A percentile compares a stretch with the other conserved stretches of the same genome.
Evolutionary conservation across 2,329 filamentous ascomycete genomes (phyloP).

Genomic region (Colletotrichum gigasporum): DNA sequence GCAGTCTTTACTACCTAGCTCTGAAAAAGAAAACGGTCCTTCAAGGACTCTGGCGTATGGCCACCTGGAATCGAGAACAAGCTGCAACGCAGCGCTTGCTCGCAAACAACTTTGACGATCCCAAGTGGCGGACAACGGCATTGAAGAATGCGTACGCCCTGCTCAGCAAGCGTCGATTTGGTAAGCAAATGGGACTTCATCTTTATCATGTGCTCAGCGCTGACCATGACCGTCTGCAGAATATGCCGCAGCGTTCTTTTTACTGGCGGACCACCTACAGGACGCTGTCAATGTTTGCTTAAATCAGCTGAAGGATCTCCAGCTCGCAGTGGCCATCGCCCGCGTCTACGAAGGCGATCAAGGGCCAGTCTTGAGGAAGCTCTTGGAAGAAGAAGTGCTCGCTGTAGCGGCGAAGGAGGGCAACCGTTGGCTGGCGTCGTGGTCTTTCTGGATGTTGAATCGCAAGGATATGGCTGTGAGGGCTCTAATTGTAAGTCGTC

Average conservation of each 20-base stretch:
- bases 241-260: conserved; percentile 95
- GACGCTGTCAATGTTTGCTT: conserved; percentile 89
- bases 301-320: conserved; percentile 87
- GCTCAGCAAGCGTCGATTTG: conserved; percentile 88
- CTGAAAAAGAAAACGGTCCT: conserved; percentile 90
- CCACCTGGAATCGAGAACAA: conserved; percentile 89
- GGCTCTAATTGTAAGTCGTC: conserved; percentile 74
- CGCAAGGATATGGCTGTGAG: conserved; percentile 86
- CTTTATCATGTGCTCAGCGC: not conserved
- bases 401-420: conserved; percentile 80
- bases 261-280: conserved; percentile 84
- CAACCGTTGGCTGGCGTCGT: conserved; percentile 93
- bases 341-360: conserved; percentile 89
- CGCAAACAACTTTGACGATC: conserved; percentile 89
- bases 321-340: conserved; percentile 88
- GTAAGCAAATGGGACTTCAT: conserved; percentile 52
- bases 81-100: conserved; percentile 80
- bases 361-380: conserved; percentile 74
- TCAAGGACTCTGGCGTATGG: conserved; percentile 94
- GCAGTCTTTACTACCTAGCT: conserved; percentile 90
- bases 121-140: conserved; percentile 87
- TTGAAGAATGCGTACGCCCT: conserved; percentile 97
- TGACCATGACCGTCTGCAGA: conserved; percentile 66
- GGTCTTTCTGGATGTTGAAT: conserved; percentile 93
- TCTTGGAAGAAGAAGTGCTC: conserved; percentile 84